A percentile compares a stretch with the other conserved stretches of the same genome.
Evolutionary conservation across 257 asterid species (phyloP).

Genomic region (Solanum medicagineum): DNA sequence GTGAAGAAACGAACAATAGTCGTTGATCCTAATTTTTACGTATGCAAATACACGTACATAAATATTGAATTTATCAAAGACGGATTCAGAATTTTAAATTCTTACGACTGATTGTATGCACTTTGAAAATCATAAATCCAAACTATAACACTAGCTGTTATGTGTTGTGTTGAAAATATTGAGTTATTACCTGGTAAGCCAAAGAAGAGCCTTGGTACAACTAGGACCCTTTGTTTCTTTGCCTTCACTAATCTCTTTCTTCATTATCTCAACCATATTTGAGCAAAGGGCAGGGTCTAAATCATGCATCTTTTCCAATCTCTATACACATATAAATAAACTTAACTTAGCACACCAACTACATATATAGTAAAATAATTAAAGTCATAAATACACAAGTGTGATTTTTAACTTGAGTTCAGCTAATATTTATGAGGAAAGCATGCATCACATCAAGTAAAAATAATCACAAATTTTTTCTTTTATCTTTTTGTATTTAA

Average conservation of each 20-base stretch:
- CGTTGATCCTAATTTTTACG: neutral
- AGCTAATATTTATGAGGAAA: too few species aligned
- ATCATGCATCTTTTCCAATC: slow-evolving; percentile 64
- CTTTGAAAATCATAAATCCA: too few species aligned
- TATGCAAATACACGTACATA: neutral
- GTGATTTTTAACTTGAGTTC: too few species aligned
- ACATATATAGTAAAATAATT: neutral
- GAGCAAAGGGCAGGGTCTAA: slow-evolving; percentile 51
- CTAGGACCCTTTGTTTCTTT: slow-evolving; percentile 50
- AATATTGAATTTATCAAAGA: neutral
- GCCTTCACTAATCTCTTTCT: slow-evolving; percentile 52
- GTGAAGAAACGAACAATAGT: neutral
- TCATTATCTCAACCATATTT: slow-evolving; percentile 63
- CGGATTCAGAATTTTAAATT: neutral
- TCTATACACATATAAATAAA: slow-evolving; percentile 14
- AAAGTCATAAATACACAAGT: too few species aligned
- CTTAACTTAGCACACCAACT: neutral
- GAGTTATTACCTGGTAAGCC: slow-evolving; percentile 67
- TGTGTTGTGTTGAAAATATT: neutral
- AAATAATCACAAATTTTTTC: too few species aligned
- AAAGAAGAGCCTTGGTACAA: slow-evolving; percentile 68
- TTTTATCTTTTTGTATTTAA: neutral
- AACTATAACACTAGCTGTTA: neutral
- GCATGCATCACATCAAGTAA: too few species aligned
- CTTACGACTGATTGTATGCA: neutral